Base-by-base conservation (phyloP, 768 basidiomycete genomes). In the Baorangia bicolor region DNA sequence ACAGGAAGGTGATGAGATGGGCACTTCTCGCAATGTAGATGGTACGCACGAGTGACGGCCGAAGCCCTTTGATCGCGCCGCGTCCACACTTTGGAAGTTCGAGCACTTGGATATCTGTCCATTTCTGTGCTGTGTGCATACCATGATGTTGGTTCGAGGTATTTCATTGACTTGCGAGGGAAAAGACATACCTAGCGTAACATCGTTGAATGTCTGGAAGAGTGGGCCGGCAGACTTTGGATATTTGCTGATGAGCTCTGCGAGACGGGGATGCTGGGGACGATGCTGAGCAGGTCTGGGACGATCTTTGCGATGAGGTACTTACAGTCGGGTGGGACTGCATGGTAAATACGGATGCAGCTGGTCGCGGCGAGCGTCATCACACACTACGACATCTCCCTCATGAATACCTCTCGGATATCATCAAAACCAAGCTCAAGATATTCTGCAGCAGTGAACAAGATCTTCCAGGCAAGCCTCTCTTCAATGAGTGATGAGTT, bases 121-220 rank as follows among this genome's bases (percentile, higher is more conserved):
- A 93, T 71, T 83, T 77, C 63, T 93, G 90, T 8, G 83, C 90
- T 92, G 37, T 14, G 47, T 27, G 57, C 37, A n/a, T 20, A 18
- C n/a, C 11, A 23, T 25, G 48, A 21, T 21, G 46, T 48, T 56
- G 21, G 16, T 40, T 49, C 43, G n/a, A 16, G 27, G 23, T 38
- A 25, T 39, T 49, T 20, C 46, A 27, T 39, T 18, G 35, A 45
- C 10, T 35, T 27, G 33, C 9, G 16, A 43, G 30, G 33, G 45
- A n/a, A 31, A 41, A 18, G 20, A 56, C 72, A 49, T 49, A 87
- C 90, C 81, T 21, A 83, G 80, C 7, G 81, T 68, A 30, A 92
- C 69, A 55, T 92, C 89, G 66, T 91, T 91, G 73, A 86, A 90
- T 1, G 85, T 78, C 68, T 91, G 89, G 65, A 90, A 88, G 10